Conservation (phyloP, 2,329 filamentous ascomycete species). For the Pseudocercospora ulei region DNA sequence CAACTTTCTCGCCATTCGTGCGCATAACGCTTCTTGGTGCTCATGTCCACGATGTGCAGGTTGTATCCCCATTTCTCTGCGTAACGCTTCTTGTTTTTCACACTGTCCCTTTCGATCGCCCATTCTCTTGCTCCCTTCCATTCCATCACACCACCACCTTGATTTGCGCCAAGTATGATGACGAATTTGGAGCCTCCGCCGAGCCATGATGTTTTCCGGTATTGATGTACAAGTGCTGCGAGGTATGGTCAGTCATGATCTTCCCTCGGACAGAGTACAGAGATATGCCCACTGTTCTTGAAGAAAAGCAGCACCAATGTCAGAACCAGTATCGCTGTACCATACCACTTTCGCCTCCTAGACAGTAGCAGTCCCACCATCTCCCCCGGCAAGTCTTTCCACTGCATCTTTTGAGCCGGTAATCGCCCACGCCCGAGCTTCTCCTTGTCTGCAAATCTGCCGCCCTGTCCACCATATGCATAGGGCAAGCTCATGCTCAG, state of each 20-base stretch:
- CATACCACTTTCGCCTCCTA: conserved; percentile 28
- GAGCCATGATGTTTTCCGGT: conserved; percentile 61
- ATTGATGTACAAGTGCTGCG: conserved; percentile 50
- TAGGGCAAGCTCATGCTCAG: conserved; percentile 70
- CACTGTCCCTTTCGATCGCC: conserved; percentile 94
- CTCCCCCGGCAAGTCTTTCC: conserved; percentile 16
- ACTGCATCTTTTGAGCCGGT: conserved; percentile 8
- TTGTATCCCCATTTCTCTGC: conserved; percentile 84
- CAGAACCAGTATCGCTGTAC: conserved; percentile 24
- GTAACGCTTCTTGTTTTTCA: conserved; percentile 90
- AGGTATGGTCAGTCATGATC: conserved; percentile 17
- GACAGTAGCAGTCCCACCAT: conserved; percentile 28
- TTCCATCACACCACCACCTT: conserved; percentile 95
- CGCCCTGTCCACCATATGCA: conserved; percentile 42
- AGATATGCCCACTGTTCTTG: conserved; percentile 25
- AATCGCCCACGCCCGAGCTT: conserved; percentile 52
- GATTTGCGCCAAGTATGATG: conserved; percentile 83
- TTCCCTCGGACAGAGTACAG: too few relatives aligned
- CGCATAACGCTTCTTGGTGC: conserved; percentile 94
- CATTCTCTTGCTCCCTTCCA: conserved; percentile 97
- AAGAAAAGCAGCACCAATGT: conserved; percentile 23
- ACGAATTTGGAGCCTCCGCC: conserved; percentile 87
- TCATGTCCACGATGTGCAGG: conserved; percentile 94
- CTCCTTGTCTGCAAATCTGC: conserved; percentile 62
- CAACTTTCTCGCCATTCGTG: conserved; percentile 99